Base-by-base conservation (phyloP, 495 filamentous ascomycete species). In the Penicillium silybi region DNA sequence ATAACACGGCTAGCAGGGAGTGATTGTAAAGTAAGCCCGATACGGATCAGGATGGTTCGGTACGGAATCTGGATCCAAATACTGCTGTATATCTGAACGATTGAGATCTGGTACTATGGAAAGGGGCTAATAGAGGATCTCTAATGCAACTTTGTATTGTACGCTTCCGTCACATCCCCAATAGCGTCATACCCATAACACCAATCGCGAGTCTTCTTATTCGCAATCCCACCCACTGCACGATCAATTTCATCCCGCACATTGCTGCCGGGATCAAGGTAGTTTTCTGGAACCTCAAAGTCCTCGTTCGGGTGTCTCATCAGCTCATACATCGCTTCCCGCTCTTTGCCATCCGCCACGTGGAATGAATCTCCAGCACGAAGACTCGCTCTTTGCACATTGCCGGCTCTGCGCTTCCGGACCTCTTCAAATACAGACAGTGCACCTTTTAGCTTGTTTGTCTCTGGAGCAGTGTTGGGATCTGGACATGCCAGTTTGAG, bases 141-240 rank as follows among this genome's bases (percentile, higher is more conserved):
- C 10, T n/a, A 38, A 1, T 38, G 10, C 6, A 38, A 5, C 35
- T 38, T 18, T 4, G 16, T 15, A 2, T 18, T 4, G 18, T 17
- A 19, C 16, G 29, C 19, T 0, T 18, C 43, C 1, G 8, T 47
- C 8, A 47, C 19, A 13, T 47, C 44, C 10, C 32, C 32, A 15
- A 47, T n/a, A 4, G 44, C 44, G 32, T 47, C 44, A 16, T 47
- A 47, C n/a, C 44, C 44, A 26, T 47, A 47, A 25, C 44, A 47
- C 44, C 44, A 47, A 37, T 47, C 44, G n/a, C 44, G 32, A 22
- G 44, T 47, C n/a, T 38, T 38, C 32, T 35, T 23, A 47, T 47
- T 47, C 27, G 20, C 35, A 19, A 47, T 13, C 8, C 44, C 44
- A 25, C 44, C 44, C 23, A 47, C 13, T 4, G 44, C 44, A 2